Base-by-base conservation (phyloP, 345 rosid genomes). In the Rhizophora apiculata region DNA sequence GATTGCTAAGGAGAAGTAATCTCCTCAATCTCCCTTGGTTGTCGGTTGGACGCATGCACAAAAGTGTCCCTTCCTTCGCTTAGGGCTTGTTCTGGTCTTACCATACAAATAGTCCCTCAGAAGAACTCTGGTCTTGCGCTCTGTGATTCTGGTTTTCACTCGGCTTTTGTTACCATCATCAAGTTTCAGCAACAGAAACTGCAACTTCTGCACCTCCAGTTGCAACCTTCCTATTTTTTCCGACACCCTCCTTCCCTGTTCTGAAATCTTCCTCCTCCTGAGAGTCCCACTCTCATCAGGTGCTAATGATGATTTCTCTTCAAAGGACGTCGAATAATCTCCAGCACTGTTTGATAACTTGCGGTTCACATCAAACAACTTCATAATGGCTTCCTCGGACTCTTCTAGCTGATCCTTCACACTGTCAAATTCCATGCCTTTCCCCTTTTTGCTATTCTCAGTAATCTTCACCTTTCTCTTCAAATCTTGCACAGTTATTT, bases 161-260 rank as follows among this genome's bases (percentile, higher is more conserved):
- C 74, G 72, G 73, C 87, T 81, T 76, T 79, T 87, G 76, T 82
- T 85, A 57, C 85, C 88, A 60, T 78, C 93, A 15, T 95, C 96
- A 16, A 89, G 71, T 81, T 90, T 90, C 79, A 88, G 61, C 52
- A 96, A 69, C 53, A 92, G 76, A 77, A 83, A 84, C 87, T 92
- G 98, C 65, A 96, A 56, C 78, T 88, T 92, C 85, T 92, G 97
- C 82, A 92, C 88, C 86, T 96, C 98, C 74, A 92, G 62, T 78
- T 96, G 96, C 79, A 96, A 79, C 72, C 92, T 81, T 22, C 95
- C 93, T 13, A 90, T 86, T 84, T 85, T 96, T 83, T 96, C 98
- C 1, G 96, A 89, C 67, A 83, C 91, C 76, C 88, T 84, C 73
- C 89, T 87, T 65, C 96, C 93, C 74, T 92, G 95, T 52, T 92